Base-by-base conservation (phyloP, 2,329 filamentous ascomycete species). In the Sporothrix pseudoabietina region DNA sequence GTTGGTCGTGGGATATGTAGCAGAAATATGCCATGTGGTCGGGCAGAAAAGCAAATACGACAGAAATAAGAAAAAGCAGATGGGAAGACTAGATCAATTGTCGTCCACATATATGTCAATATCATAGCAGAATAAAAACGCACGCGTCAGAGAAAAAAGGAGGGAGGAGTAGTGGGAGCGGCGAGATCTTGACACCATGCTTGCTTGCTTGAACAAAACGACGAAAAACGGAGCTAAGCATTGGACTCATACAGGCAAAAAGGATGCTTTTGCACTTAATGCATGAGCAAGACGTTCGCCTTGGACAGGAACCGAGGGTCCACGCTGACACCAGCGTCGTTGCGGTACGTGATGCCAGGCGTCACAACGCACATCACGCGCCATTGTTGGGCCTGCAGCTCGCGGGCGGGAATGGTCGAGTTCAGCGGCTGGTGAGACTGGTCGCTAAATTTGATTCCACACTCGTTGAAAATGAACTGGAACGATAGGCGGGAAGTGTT, bases 291-390 rank as follows among this genome's bases (percentile, higher is more conserved):
- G 2, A 87, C 85, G 73, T 86, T 84, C 1, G 84, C 82, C 78
- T 84, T 79, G 54, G 82, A 78, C 30, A 87, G 80, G 7, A 83
- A 83, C 72, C 83, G 84, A 1, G 83, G 81, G 35, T 82, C 81
- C 63, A 86, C 83, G 71, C 82, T 83, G 61, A 79, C 77, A 16
- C 84, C 85, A 1, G 80, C 83, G 52, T 88, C 86, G 75, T 87
- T 86, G 44, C 86, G 83, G 76, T 87, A 83, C 1, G 86, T 88
- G 63, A 89, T 83, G 9, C 85, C 83, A 0, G 87, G 87, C 0
- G 87, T 88, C 5, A 87, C 84, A 39, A 87, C 85, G 1, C 88
- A 81, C 71, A 85, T 84, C n/a, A 89, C 79, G 5, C 87, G 84
- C 79, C 82, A 85, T 77, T 88, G 86, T 76, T 82, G 82, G 6